phyloP scores from a whole-genome alignment of 768 basidiomycete species.

The Zangia roseola region DNA sequence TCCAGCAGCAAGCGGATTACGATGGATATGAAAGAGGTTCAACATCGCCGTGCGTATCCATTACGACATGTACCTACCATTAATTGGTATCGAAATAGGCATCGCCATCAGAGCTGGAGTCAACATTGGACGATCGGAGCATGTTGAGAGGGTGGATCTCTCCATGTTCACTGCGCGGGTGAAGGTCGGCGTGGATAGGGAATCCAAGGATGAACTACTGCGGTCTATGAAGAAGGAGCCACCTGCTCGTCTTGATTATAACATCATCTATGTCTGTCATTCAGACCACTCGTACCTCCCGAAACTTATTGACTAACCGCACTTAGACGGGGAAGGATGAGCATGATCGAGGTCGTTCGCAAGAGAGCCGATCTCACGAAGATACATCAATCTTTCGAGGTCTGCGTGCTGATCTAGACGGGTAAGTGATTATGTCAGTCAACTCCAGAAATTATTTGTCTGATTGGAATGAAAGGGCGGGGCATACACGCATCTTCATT shows the following conservation, averaged over 20 bases:
- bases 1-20: slow-evolving; percentile 39
- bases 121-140: too few species aligned
- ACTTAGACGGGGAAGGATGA: background rate
- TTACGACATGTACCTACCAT: too few species aligned
- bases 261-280: slow-evolving; percentile 5
- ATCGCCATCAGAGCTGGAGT: too few species aligned
- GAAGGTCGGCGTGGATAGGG: background rate
- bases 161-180: slow-evolving; percentile 27
- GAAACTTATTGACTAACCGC: background rate
- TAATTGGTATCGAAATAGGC: too few species aligned
- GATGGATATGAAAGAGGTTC: slow-evolving; percentile 70
- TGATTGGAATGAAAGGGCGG: background rate
- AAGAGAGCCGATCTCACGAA: background rate
- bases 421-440: slow-evolving; percentile 9
- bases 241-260: background rate
- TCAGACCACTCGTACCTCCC: too few species aligned
- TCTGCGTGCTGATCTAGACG: slow-evolving; percentile 6
- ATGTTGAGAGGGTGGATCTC: slow-evolving; percentile 8
- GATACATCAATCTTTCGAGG: slow-evolving; percentile 3
- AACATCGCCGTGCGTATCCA: slow-evolving; percentile 52
- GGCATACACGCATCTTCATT: slow-evolving; percentile 15
- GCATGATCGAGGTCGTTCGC: background rate
- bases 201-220: background rate
- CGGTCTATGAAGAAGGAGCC: slow-evolving; percentile 2
- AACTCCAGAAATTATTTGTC: too few species aligned